Conservation (phyloP, 2,329 filamentous ascomycete species). For the Trichoderma breve region DNA sequence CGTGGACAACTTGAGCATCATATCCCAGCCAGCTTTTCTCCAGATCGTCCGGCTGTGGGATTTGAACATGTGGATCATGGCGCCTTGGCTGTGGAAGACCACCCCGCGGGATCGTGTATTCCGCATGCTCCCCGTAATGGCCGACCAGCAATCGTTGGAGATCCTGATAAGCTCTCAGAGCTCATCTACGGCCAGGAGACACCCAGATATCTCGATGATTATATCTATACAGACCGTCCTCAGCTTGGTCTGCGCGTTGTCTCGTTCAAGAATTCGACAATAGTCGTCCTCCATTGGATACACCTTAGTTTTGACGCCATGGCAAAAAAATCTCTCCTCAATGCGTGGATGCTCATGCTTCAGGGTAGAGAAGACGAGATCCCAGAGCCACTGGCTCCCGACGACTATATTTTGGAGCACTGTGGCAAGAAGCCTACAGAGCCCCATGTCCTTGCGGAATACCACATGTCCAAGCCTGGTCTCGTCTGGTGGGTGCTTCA, state of each 20-base stretch:
- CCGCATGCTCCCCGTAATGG: constrained; percentile 31
- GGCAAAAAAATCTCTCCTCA: constrained; percentile 41
- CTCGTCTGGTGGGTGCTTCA: neutral
- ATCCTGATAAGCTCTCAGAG: constrained; percentile 21
- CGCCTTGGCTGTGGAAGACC: constrained; percentile 38
- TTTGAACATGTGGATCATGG: constrained; percentile 38
- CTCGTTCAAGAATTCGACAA: constrained; percentile 48
- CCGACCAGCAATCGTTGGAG: constrained; percentile 21
- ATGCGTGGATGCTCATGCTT: constrained; percentile 46
- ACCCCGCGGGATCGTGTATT: constrained; percentile 40
- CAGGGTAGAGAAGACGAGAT: constrained; percentile 43
- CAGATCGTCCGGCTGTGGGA: constrained; percentile 38
- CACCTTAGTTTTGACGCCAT: constrained; percentile 49
- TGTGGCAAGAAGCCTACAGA: neutral
- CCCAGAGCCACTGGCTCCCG: constrained; percentile 33
- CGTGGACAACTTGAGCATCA: constrained; percentile 34
- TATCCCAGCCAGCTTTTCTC: constrained; percentile 32
- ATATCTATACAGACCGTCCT: constrained; percentile 41
- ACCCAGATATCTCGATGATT: constrained; percentile 39
- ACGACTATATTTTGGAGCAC: constrained; percentile 22
- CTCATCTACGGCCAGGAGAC: constrained; percentile 21
- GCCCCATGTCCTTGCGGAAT: neutral
- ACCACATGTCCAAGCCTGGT: constrained; percentile 30
- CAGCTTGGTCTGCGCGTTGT: constrained; percentile 48
- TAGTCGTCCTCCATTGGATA: constrained; percentile 46